These are phyloP conservation scores for Albugo candida DNA, from an alignment of 352 stramenopile genomes.

Conservation along the genomic window DNA sequence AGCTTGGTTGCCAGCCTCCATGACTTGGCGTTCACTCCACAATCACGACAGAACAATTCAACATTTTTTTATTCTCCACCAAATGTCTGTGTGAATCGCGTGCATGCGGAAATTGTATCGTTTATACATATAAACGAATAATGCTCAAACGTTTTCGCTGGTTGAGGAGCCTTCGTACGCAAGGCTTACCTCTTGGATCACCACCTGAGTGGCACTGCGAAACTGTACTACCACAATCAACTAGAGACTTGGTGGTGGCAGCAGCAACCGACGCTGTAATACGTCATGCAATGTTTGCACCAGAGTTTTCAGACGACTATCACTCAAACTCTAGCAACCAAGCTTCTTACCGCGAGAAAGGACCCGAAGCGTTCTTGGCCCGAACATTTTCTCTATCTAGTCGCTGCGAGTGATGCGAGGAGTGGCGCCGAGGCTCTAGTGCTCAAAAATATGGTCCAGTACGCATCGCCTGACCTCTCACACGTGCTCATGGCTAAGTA, in stretches of 20 bases:
- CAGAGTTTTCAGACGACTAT: neutral
- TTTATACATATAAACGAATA: no score
- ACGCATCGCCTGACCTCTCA: neutral
- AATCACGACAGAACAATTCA: no score
- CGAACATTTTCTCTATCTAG: neutral
- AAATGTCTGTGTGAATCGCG: no score
- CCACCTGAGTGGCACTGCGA: neutral
- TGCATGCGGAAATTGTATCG: no score
- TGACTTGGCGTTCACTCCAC: no score
- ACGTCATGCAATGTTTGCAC: neutral
- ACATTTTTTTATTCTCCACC: no score
- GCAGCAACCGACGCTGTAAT: neutral
- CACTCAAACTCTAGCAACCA: neutral
- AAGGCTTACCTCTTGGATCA: neutral
- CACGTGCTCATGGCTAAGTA: neutral
- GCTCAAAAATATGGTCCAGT: slow-evolving; percentile 5
- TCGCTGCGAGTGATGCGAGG: neutral
- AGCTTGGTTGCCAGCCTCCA: no score
- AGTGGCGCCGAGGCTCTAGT: neutral
- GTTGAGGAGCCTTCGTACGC: no score
- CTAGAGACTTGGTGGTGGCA: neutral
- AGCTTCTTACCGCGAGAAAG: neutral
- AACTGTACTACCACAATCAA: neutral
- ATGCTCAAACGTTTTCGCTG: no score
- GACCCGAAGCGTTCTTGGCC: neutral